Conservation (phyloP, 176 grass and related monocot genomes). For the Chrysopogon serrulatus region DNA sequence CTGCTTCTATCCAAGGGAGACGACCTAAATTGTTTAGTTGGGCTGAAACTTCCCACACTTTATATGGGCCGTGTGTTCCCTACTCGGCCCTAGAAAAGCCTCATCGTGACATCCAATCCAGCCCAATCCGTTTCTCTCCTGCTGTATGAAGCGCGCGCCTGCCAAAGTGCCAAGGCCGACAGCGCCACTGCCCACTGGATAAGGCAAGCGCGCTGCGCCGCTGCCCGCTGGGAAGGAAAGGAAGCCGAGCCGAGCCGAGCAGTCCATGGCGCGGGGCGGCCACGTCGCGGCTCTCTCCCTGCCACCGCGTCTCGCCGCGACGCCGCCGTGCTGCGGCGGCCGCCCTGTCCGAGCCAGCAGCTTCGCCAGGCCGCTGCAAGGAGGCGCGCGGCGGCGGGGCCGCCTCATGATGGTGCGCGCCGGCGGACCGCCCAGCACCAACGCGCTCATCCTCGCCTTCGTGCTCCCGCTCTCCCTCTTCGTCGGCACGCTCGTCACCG, state of each 20-base stretch:
- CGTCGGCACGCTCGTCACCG: constrained; percentile 60
- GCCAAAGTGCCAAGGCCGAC: neutral
- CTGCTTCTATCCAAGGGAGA: no score
- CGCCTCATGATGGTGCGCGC: constrained; percentile 40
- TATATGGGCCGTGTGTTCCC: neutral
- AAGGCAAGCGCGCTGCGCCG: neutral
- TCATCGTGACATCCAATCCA: neutral
- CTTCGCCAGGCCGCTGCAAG: neutral
- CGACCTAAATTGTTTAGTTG: neutral
- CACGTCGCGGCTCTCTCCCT: neutral
- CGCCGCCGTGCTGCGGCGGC: neutral
- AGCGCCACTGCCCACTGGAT: neutral
- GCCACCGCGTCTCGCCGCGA: neutral
- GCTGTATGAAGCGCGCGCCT: neutral
- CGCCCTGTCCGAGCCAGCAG: neutral
- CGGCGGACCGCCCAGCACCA: constrained; percentile 70
- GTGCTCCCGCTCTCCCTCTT: constrained; percentile 81
- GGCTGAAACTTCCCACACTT: neutral
- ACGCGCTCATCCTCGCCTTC: constrained; percentile 73
- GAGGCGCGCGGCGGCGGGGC: constrained; percentile 9
- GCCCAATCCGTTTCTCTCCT: neutral
- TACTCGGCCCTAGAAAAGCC: neutral
- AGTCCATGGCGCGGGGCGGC: constrained; percentile 9
- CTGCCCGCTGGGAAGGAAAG: neutral
- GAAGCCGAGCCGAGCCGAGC: neutral